Base-by-base conservation (phyloP, 202 grass and related monocot species). In the Panicum hallii region DNA sequence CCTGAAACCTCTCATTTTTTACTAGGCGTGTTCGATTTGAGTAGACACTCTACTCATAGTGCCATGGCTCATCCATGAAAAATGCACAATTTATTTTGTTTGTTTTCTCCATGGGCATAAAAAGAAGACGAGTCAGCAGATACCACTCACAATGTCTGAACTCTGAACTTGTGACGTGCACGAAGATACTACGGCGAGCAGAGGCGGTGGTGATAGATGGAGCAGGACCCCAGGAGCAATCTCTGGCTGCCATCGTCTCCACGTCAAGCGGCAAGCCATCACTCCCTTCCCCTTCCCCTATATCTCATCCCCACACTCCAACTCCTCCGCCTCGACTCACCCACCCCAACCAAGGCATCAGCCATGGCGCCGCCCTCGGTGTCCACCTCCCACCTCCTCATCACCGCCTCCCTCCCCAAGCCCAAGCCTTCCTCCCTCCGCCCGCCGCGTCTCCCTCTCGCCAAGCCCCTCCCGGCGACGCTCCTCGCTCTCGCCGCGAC, bases 281-380 rank as follows among this genome's bases (percentile, higher is more conserved):
- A 38, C 62, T 55, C 47, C 48, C 77, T 41, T 52, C 5, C 50
- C 60, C 28, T 36, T n/a, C 3, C 56, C 64, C 3, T 71, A 89
- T 77, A 81, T 63, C 56, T 5, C 9, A 7, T 75, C 73, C 58
- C 73, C 16, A 68, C 67, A 20, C 75, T 8, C n/a, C 69, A 55
- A n/a, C 45, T 54, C 57, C 77, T 46, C 45, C 8, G 46, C 0
- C 22, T 17, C 79, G 14, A 22, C 55, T 41, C 40, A 2, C 26
- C 68, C 40, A 2, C 26, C 68, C 40, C 40, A 41, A 36, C 63
- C 58, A 63, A 70, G 9, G 15, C 63, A 48, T n/a, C 75, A 22
- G 9, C 84, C 85, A 94, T 94, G 92, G 86, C 92, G 87, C 87
- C 89, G 46, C 72, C 89, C 36, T 65, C 84, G n/a, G 41, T 83